Conservation (phyloP, 2,329 filamentous ascomycete species). For the Akanthomyces dipterigenus region DNA sequence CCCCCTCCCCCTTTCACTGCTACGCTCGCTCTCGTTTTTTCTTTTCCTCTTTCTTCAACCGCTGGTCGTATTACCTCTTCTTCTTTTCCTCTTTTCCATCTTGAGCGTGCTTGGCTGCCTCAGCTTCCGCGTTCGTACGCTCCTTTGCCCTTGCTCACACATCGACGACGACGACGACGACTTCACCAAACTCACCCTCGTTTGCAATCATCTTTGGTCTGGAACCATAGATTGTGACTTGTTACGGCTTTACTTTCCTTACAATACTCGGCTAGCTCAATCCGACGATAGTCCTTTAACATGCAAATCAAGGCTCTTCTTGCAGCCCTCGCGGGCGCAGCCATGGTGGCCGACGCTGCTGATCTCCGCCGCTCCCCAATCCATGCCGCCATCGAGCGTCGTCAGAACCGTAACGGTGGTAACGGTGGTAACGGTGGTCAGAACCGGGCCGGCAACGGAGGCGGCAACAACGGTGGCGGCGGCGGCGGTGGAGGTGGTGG, state of each 20-base stretch:
- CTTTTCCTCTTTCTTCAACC: slow-evolving; percentile 20
- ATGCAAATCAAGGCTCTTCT: slow-evolving; percentile 49
- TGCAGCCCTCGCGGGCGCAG: slow-evolving; percentile 42
- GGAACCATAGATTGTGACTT: slow-evolving; percentile 34
- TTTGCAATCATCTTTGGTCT: slow-evolving; percentile 37
- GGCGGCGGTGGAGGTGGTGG: slow-evolving; percentile 18
- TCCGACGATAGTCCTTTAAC: slow-evolving; percentile 15
- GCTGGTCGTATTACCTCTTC: slow-evolving; percentile 21
- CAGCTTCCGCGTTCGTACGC: slow-evolving; percentile 40
- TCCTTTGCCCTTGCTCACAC: slow-evolving; percentile 30
- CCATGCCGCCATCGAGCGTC: slow-evolving; percentile 30
- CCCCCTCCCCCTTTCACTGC: slow-evolving; percentile 15
- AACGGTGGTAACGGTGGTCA: slow-evolving; percentile 16
- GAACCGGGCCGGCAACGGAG: slow-evolving; percentile 15
- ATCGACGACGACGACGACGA: neutral
- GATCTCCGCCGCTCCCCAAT: slow-evolving; percentile 33
- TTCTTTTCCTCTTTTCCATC: slow-evolving; percentile 28
- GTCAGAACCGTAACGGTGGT: slow-evolving; percentile 29
- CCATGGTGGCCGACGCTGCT: slow-evolving; percentile 38
- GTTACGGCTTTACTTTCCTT: slow-evolving; percentile 14
- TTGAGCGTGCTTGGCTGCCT: slow-evolving; percentile 20
- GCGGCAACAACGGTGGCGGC: slow-evolving; percentile 16
- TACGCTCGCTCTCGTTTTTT: slow-evolving; percentile 16
- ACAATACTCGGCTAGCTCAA: slow-evolving; percentile 19
- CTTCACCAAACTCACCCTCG: slow-evolving; percentile 26